Base-by-base conservation (phyloP, 2,329 filamentous ascomycete species). In the Leptoxyphium fumago region DNA sequence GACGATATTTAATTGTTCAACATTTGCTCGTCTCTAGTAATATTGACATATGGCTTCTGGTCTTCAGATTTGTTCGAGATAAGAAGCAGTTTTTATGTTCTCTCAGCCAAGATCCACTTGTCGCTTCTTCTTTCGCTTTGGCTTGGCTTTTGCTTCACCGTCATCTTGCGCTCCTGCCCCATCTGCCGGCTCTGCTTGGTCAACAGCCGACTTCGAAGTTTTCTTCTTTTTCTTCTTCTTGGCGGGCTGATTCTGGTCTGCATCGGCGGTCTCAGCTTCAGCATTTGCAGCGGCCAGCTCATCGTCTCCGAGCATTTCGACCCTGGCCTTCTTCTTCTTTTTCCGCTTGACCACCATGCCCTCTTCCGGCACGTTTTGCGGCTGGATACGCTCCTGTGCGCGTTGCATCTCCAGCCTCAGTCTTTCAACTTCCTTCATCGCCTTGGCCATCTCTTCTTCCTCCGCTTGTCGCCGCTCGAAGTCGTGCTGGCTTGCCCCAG, bases 371-470 rank as follows among this genome's bases (percentile, higher is more conserved):
- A 80, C 75, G n/a, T 79, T 80, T 54, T 79, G 78, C 15, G 80
- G 75, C 52, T 83, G 74, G 32, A 88, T 79, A 44, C 82, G 69
- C 64, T 88, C 84, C 54, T 81, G 84, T 32, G 79, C 80, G 45
- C 83, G 69, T 64, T 88, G 84, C 87, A 96, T 94, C 64, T 94
- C 85, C 45, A 95, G 68, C 43, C 91, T 73, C 46, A 93, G 67
- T 42, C 80, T 73, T 66, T 96, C 89, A 2, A 98, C 84, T 61
- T 95, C 84, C 60, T 81, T 80, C 70, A 95, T 78, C 8, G 89
- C 91, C 55, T 78, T 78, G 39, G 77, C 78, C 85, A 95, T 94
- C 64, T 95, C 88, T 1, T 77, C 78, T 47, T 95, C 87, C 57
- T 94, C 86, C 13, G 75, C 76, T 58, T 81, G 75, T 50, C 80